Base-by-base conservation (phyloP, 192 early-diverging fungal species). In the Phycomyces nitens region DNA sequence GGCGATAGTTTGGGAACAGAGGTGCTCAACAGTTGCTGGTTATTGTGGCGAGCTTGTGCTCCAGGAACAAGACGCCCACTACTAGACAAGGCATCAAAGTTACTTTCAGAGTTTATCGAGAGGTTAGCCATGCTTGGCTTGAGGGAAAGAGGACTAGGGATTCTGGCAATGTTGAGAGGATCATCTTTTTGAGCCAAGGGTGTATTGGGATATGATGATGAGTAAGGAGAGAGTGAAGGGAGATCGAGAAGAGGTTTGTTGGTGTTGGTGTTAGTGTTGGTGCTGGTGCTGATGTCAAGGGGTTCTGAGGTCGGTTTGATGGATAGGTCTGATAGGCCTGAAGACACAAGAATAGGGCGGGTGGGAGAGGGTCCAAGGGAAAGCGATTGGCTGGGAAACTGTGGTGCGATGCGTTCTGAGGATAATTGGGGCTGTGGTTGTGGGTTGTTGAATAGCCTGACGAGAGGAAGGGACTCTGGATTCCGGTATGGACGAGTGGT, bases 381-480 rank as follows among this genome's bases (percentile, higher is more conserved):
- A 34, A 34, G 2, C 3, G 29, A 7, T 34, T 34, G 29, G 7
- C 7, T 34, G 7, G 29, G 29, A 34, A 34, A 34, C 3, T 34
- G 29, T 34, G 29, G 29, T 34, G 29, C 29, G 3, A 7, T 34
- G 7, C 29, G 15, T 47, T 47, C 44, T 47, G 44, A 14, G 12
- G 44, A 47, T 4, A 34, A 40, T 34, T 16, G 50, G 26, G 24
- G 14, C 34, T 21, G 34, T n/a, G 2, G 44, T 34, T 5, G 62
- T 5, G 23, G 39, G 24, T 56, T 65, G 44, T 52, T 58, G 62
- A 75, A 75, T 26, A 75, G 20, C 1, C 73, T 63, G 4, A 69
- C 64, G 5, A 75, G 68, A 0, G 73, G 73, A 29, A 60, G 54
- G 12, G 71, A 62, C 41, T 70, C 60, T 16, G 60, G 66, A 53